phyloP scores from a whole-genome alignment of 1,139 yeast species.

The Debaryomycetaceae sp. region DNA sequence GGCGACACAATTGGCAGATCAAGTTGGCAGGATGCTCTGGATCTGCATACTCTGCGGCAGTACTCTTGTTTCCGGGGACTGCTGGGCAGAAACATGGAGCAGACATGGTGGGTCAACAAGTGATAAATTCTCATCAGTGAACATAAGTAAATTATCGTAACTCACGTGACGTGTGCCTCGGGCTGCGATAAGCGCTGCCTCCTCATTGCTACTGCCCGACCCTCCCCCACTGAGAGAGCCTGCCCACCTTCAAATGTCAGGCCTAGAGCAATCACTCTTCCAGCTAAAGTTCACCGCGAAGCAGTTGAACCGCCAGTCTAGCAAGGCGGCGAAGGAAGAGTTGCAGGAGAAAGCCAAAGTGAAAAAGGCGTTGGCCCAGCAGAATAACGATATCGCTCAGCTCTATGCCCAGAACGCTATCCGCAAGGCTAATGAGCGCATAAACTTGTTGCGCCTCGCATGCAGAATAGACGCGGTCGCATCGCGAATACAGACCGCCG shows the following conservation, averaged over 20 bases:
- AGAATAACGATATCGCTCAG: constrained; percentile 87
- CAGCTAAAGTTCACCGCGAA: constrained; percentile 79
- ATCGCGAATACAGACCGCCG: constrained; percentile 92
- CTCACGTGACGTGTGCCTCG: no score
- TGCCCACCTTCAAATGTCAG: no score
- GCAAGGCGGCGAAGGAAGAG: constrained; percentile 86
- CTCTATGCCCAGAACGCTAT: constrained; percentile 95
- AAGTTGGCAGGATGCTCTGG: constrained; percentile 74
- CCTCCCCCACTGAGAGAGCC: no score
- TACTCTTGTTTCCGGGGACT: neutral
- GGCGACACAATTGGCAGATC: constrained; percentile 70
- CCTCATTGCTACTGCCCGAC: no score
- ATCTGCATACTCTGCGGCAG: constrained; percentile 16
- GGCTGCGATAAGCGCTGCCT: no score
- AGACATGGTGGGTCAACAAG: constrained; percentile 1
- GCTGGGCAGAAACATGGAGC: constrained; percentile 1
- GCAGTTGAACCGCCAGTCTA: constrained; percentile 81
- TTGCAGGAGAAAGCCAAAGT: constrained; percentile 77
- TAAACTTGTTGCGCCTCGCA: constrained; percentile 71
- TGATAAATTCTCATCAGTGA: no score
- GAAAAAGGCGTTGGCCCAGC: constrained; percentile 79
- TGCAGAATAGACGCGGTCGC: constrained; percentile 95
- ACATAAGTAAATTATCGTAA: no score
- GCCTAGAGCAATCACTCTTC: constrained; percentile 36
- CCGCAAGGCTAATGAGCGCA: constrained; percentile 78